Evolutionary conservation across 768 basidiomycete species (phyloP).

Genomic region (Hericium alpestre): DNA sequence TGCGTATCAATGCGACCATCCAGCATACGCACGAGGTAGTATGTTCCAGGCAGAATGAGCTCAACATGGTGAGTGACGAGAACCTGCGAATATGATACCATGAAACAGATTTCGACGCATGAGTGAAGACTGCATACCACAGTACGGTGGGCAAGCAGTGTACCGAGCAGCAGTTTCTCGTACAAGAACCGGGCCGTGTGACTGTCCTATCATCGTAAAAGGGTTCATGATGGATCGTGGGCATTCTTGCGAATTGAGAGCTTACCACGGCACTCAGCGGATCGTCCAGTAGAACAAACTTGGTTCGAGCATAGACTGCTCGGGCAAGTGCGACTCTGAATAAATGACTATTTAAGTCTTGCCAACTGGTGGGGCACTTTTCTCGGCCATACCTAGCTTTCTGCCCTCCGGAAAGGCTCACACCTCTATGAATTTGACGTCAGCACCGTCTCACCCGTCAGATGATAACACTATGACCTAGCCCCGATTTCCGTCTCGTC

Average conservation of each 20-base stretch:
- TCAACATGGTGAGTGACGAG: slow-evolving; percentile 81
- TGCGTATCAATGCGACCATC: slow-evolving; percentile 74
- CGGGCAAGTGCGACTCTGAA: slow-evolving; percentile 72
- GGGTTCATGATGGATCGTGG: too few species aligned
- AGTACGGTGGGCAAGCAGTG: slow-evolving; percentile 55
- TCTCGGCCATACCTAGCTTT: slow-evolving; percentile 50
- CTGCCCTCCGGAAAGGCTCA: slow-evolving; percentile 73
- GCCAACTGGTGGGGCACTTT: not conserved
- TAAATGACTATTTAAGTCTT: not conserved
- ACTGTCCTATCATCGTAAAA: slow-evolving; percentile 36
- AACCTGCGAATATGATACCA: slow-evolving; percentile 25
- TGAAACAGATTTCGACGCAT: not conserved
- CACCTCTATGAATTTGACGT: slow-evolving; percentile 33
- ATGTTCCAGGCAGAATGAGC: slow-evolving; percentile 61
- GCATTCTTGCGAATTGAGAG: not conserved
- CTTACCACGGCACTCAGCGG: slow-evolving; percentile 74
- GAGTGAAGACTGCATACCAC: slow-evolving; percentile 32
- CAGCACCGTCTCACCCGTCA: not conserved
- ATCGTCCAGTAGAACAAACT: slow-evolving; percentile 63
- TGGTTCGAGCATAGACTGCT: slow-evolving; percentile 56
- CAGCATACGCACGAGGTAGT: slow-evolving; percentile 68
- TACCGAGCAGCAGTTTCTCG: slow-evolving; percentile 56
- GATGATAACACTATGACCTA: slow-evolving; percentile 24
- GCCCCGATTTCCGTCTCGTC: slow-evolving; percentile 79
- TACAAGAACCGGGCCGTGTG: slow-evolving; percentile 56